These are phyloP conservation scores for Pseudocercospora musae DNA, from an alignment of 2,329 filamentous ascomycete genomes.

Conservation along the genomic window DNA sequence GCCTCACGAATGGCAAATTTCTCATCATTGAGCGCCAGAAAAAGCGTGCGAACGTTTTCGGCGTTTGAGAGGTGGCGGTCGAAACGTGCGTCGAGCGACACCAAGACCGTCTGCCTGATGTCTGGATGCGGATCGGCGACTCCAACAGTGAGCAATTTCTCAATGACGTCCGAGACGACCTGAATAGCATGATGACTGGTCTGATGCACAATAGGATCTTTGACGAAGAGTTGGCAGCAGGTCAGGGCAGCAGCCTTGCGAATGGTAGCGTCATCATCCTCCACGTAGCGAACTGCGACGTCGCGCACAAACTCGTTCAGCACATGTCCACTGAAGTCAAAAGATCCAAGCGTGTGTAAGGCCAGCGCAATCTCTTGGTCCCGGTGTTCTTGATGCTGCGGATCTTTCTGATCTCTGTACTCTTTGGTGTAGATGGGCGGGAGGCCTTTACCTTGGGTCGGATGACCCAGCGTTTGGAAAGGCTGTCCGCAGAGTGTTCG, in stretches of 20 bases:
- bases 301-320: constrained; percentile 98
- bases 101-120: constrained; percentile 83
- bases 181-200: constrained; percentile 95
- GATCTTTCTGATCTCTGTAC: constrained; percentile 76
- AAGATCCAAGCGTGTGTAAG: constrained; percentile 92
- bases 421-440: constrained; percentile 69
- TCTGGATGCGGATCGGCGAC: constrained; percentile 85
- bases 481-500: constrained; percentile 88
- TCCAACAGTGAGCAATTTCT: constrained; percentile 90
- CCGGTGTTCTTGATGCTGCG: constrained; percentile 71
- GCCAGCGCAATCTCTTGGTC: constrained; percentile 90
- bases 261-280: constrained; percentile 91
- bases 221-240: constrained; percentile 94
- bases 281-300: constrained; percentile 95
- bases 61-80: constrained; percentile 96
- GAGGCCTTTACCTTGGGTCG: constrained; percentile 76
- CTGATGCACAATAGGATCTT: constrained; percentile 96
- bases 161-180: constrained; percentile 95
- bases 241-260: constrained; percentile 92
- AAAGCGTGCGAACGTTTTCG: constrained; percentile 92
- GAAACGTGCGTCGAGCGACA: constrained; percentile 87
- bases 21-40: constrained; percentile 94
- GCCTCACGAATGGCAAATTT: constrained; percentile 89
- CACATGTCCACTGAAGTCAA: constrained; percentile 88
- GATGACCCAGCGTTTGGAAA: constrained; percentile 88